Evolutionary conservation across 1,284 basidiomycete species (phyloP).

Genomic region (Melanopsichium pennsylvanicum): DNA sequence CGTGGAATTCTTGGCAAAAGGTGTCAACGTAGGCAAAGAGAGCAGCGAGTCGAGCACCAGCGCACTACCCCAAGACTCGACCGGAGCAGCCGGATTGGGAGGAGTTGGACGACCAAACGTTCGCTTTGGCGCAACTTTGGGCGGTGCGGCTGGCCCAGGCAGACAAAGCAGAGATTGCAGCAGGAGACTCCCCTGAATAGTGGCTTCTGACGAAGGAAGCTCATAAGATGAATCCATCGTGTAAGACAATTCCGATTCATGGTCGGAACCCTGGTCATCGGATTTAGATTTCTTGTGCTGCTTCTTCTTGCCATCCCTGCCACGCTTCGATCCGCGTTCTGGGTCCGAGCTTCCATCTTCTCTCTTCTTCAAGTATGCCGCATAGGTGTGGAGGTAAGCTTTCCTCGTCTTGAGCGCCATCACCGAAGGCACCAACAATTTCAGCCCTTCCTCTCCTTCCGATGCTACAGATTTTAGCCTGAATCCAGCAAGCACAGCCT

Average conservation of each 20-base stretch:
- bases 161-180: slow-evolving; percentile 53
- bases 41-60: slow-evolving; percentile 44
- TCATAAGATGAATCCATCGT: slow-evolving; percentile 26
- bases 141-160: slow-evolving; percentile 29
- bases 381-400: slow-evolving; percentile 37
- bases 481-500: slow-evolving; percentile 24
- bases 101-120: slow-evolving; percentile 20
- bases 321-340: slow-evolving; percentile 14
- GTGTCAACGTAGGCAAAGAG: slow-evolving; percentile 34
- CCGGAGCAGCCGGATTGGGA: not conserved
- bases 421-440: slow-evolving; percentile 34
- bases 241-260: slow-evolving; percentile 14
- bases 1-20: slow-evolving; percentile 28
- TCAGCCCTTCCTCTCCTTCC: slow-evolving; percentile 8
- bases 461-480: slow-evolving; percentile 9
- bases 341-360: slow-evolving; percentile 5
- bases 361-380: slow-evolving; percentile 9
- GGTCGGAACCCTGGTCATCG: slow-evolving; percentile 2
- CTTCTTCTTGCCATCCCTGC: slow-evolving; percentile 24
- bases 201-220: slow-evolving; percentile 11
- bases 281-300: slow-evolving; percentile 9
- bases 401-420: slow-evolving; percentile 42
- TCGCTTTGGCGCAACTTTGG: slow-evolving; percentile 22
- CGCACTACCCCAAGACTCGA: slow-evolving; percentile 12
- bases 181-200: slow-evolving; percentile 56